Evolutionary conservation across 345 rosid species (phyloP), one percentile per base, ranked within the genome.

Genomic region (Murraya paniculata): DNA sequence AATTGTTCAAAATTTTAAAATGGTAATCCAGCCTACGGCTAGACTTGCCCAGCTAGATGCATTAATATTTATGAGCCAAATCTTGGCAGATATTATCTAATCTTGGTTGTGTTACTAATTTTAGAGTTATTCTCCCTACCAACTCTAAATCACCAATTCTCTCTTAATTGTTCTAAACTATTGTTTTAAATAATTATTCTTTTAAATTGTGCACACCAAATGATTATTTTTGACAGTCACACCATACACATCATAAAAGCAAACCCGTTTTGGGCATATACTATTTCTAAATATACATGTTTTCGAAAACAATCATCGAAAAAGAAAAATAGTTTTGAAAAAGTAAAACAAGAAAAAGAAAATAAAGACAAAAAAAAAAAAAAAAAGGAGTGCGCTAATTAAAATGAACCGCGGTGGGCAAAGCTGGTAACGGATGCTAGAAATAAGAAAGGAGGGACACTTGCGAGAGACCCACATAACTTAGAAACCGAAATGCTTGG

Each of bases 381-480:
- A 50, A 48, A 13, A 19, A 39, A 0, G 10, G 50, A 41, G 16
- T 3, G 14, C 3, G 50, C 2, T 9, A 41, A 41, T 2, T 41
- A 41, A 41, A 41, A 41, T 2, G 14, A 41, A 10, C 56, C 1
- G 16, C 56, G 2, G 56, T 1, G 30, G 68, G n/a, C n/a, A 48
- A 31, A 30, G 6, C 7, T 64, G 36, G 66, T 1, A 38, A 59
- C 67, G 56, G 13, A 35, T 6, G 5, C 21, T 22, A 14, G 25
- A 59, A 59, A 24, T 22, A 16, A 72, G n/a, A 58, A 35, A 10
- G 30, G 19, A 25, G 55, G 76, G 76, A 73, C 67, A 59, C 76
- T 50, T 73, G 66, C 5, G 25, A 73, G 55, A 36, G 13, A 73
- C 57, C 77, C 77, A 16, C 57, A 24, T 73, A 19, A 7, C 9